Percentiles rank a stretch among this genome's conserved stretches.
These are phyloP conservation scores for Eutypa lata DNA, from an alignment of 2,329 filamentous ascomycete species.

Conservation along the genomic window DNA sequence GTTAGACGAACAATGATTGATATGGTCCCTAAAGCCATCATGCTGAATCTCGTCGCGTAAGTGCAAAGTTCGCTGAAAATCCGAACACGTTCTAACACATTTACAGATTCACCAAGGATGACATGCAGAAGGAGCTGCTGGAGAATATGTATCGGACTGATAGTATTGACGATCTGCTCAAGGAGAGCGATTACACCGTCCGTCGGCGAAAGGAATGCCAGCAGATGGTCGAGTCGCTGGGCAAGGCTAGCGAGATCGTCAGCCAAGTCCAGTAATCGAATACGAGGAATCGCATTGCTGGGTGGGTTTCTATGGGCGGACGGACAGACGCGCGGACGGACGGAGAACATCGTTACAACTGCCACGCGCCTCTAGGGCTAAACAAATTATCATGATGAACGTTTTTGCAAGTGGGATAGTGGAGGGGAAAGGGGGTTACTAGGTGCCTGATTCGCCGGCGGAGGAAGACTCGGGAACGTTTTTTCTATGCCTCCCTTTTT, in stretches of 20 bases:
- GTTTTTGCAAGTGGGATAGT: too few species aligned
- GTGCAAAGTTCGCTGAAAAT: slow-evolving; percentile 33
- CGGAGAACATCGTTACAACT: too few species aligned
- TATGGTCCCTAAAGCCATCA: slow-evolving; percentile 99
- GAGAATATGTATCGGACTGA: slow-evolving; percentile 96
- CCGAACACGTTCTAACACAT: slow-evolving; percentile 14
- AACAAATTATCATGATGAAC: too few species aligned
- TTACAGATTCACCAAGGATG: slow-evolving; percentile 83
- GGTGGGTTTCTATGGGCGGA: too few species aligned
- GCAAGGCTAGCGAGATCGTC: slow-evolving; percentile 92
- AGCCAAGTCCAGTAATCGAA: slow-evolving; percentile 63
- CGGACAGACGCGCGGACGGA: too few species aligned
- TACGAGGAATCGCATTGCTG: not conserved
- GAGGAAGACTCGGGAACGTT: too few species aligned
- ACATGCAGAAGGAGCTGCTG: slow-evolving; percentile 95
- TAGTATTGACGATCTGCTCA: slow-evolving; percentile 88
- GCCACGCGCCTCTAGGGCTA: too few species aligned
- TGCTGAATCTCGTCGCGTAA: slow-evolving; percentile 93
- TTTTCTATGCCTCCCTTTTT: too few species aligned
- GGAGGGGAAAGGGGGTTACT: too few species aligned
- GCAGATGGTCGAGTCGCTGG: slow-evolving; percentile 95
- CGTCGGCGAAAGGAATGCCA: slow-evolving; percentile 95
- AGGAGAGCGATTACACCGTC: slow-evolving; percentile 97
- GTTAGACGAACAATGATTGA: slow-evolving; percentile 98
- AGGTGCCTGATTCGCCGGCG: too few species aligned